Evolutionary conservation across 2,329 filamentous ascomycete genomes (phyloP).

Genomic region (Fusarium camptoceras): DNA sequence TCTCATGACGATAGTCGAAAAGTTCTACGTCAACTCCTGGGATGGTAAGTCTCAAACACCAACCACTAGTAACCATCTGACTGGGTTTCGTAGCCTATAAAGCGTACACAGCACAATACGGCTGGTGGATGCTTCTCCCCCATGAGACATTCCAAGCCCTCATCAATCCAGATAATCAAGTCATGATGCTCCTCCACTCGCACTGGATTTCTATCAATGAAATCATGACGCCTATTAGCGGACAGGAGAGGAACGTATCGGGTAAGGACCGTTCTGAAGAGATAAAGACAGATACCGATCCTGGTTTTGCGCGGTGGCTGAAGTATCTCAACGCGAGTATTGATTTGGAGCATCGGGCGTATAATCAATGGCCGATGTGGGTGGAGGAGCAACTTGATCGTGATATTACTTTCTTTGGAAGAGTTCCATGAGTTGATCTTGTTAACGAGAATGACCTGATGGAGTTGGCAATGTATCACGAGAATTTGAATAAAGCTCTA

Average conservation of each 20-base stretch:
- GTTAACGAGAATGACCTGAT: background rate
- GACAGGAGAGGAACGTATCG: slow-evolving; percentile 54
- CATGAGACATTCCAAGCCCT: slow-evolving; percentile 64
- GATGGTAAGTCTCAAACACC: slow-evolving; percentile 55
- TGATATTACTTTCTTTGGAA: slow-evolving; percentile 61
- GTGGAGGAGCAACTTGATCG: slow-evolving; percentile 62
- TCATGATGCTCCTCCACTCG: slow-evolving; percentile 60
- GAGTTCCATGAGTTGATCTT: background rate
- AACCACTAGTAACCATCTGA: slow-evolving; percentile 1
- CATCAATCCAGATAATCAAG: slow-evolving; percentile 60
- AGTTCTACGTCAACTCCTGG: slow-evolving; percentile 65
- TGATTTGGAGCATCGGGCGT: slow-evolving; percentile 56
- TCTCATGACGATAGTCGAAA: slow-evolving; percentile 61
- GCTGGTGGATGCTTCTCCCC: slow-evolving; percentile 69
- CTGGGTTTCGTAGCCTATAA: slow-evolving; percentile 57
- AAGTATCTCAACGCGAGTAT: slow-evolving; percentile 62
- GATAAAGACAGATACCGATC: slow-evolving; percentile 48
- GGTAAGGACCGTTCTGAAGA: slow-evolving; percentile 48
- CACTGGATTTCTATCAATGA: slow-evolving; percentile 68
- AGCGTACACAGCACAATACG: slow-evolving; percentile 62
- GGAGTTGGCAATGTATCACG: background rate
- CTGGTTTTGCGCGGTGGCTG: slow-evolving; percentile 63
- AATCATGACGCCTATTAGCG: slow-evolving; percentile 63
- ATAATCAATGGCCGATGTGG: slow-evolving; percentile 67
- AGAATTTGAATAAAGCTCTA: background rate